Percentiles rank a stretch among this genome's conserved stretches.
Evolutionary conservation across 2,329 filamentous ascomycete species (phyloP).

Genomic region (Peltaster fructicola): DNA sequence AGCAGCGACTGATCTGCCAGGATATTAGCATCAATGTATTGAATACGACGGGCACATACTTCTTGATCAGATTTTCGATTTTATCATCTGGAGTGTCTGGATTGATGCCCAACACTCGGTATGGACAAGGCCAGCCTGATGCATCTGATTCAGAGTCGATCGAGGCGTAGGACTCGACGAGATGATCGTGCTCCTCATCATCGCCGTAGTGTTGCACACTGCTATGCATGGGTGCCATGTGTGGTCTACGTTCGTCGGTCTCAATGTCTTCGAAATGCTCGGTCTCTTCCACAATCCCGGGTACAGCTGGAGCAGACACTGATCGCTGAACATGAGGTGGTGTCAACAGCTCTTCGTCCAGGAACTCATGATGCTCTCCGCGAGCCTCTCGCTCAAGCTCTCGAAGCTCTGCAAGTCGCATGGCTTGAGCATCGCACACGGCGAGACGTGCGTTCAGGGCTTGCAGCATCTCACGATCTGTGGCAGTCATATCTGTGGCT

Average conservation of each 20-base stretch:
- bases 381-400: conserved; percentile 8
- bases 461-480: conserved; percentile 11
- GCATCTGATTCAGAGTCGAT: conserved; percentile 2
- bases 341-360: conserved; percentile 2
- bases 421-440: conserved; percentile 9
- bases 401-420: conserved; percentile 9
- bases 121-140: conserved; percentile 9
- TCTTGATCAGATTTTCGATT: conserved; percentile 6
- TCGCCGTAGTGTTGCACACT: not conserved
- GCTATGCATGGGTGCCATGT: not conserved
- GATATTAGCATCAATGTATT: conserved; percentile 3
- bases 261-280: not conserved
- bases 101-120: conserved; percentile 12
- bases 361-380: conserved; percentile 1
- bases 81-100: conserved; percentile 6
- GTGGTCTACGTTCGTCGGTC: not conserved
- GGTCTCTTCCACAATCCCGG: not conserved
- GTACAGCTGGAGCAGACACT: not conserved
- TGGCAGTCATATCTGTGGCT: conserved; percentile 5
- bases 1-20: conserved; percentile 3
- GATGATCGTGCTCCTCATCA: conserved; percentile 1
- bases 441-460: conserved; percentile 10
- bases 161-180: too few species aligned
- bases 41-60: conserved; percentile 4
- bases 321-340: not conserved